Evolutionary conservation across 1,139 yeast species (phyloP), one percentile per base, ranked within the genome.

Genomic region (Zygosaccharomyces sapae): DNA sequence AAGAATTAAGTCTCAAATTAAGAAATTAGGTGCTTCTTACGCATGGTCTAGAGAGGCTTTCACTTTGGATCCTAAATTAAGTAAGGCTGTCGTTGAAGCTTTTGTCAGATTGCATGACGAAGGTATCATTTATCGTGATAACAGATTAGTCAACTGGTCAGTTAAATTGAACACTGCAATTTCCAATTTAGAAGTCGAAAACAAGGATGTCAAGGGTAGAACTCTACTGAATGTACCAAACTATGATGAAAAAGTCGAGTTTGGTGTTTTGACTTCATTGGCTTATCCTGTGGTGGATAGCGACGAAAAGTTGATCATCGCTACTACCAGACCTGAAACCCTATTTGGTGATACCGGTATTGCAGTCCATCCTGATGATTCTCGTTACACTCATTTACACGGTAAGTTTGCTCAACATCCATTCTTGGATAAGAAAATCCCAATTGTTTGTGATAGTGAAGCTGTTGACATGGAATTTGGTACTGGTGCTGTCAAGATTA

Each of bases 381-480:
- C 82, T 41, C 83, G 98, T 69, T 92, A 92, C 75, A 85, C 74
- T 58, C 98, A 92, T 67, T 77, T 92, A 63, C 98, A 92, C 66
- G 98, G 98, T 55, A 89, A 90, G 69, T 87, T 74, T 67, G 95
- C 86, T 50, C 69, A 79, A 57, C 98, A 92, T 71, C 98, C 98
- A 53, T 86, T 92, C 71, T 72, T 88, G 59, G 87, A 85, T 65
- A 84, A 90, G 68, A 76, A 80, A 64, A 71, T 92, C 49, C 98
- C 98, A 56, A 88, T 92, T 65, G 74, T 92, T 53, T 79, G 90
- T 48, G 98, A 92, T 68, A 67, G 83, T 35, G 96, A 88, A 70
- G 94, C 97, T 34, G 98, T 92, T 55, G 98, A 92, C 69, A 92
- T 92, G 97, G 96, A 87, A 70, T 92, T 92, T 60, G 98, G 98